Percentiles rank a stretch among this genome's conserved stretches.
Evolutionary conservation across 2,329 filamentous ascomycete species (phyloP).

Genomic region (Plectosphaerella cucumerina): DNA sequence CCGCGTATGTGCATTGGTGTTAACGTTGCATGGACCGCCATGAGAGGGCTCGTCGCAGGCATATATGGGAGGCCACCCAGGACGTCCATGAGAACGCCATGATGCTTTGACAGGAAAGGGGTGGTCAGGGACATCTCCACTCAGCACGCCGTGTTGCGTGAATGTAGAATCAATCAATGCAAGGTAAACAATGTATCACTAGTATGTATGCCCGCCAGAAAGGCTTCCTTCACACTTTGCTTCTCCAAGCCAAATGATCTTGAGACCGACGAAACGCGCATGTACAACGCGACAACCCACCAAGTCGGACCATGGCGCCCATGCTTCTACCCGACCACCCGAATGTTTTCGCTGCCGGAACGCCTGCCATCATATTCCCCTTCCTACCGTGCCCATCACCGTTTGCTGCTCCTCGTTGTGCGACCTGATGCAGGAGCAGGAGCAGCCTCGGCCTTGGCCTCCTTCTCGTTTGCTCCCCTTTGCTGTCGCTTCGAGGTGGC

Average conservation of each 20-base stretch:
- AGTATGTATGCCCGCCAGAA: no score
- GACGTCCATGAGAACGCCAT: no score
- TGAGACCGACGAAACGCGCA: no score
- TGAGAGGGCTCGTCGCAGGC: not conserved
- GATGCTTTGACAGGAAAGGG: no score
- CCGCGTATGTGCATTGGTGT: conserved; percentile 32
- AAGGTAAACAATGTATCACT: no score
- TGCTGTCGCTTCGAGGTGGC: not conserved
- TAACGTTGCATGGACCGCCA: not conserved
- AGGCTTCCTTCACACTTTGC: no score
- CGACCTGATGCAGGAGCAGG: not conserved
- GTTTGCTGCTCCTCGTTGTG: not conserved
- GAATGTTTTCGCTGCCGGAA: not conserved
- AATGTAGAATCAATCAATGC: no score
- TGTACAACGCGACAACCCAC: no score
- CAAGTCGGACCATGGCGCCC: no score
- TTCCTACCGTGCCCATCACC: not conserved
- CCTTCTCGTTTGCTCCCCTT: not conserved
- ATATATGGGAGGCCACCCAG: not conserved
- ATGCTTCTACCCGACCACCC: not conserved
- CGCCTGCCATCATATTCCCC: not conserved
- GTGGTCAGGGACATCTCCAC: no score
- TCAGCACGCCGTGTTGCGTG: no score
- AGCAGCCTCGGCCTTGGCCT: not conserved
- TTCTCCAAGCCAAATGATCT: no score